Conservation (phyloP, 2,329 filamentous ascomycete species). For the Pseudogymnoascus sp. region DNA sequence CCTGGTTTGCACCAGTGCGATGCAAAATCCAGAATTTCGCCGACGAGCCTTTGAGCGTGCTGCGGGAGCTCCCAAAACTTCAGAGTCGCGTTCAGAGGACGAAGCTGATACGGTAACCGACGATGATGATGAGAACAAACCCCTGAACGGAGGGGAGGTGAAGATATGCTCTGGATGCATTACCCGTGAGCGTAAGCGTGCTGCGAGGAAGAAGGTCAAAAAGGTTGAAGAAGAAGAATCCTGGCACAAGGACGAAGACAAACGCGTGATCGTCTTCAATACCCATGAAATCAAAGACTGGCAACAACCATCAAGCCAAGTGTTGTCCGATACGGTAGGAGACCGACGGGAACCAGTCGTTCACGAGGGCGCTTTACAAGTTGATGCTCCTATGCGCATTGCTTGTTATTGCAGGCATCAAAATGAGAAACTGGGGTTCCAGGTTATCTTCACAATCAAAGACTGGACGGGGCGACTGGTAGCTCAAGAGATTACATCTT, state of each 20-base stretch:
- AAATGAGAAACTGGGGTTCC: constrained; percentile 84
- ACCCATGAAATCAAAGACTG: constrained; percentile 81
- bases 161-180: constrained; percentile 90
- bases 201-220: constrained; percentile 86
- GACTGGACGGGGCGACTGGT: constrained; percentile 69
- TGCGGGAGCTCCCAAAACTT: constrained; percentile 34
- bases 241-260: constrained; percentile 73
- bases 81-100: constrained; percentile 16
- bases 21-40: constrained; percentile 63
- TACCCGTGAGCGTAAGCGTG: constrained; percentile 81
- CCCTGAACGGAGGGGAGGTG: constrained; percentile 86
- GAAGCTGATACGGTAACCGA: constrained; percentile 41
- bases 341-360: constrained; percentile 40
- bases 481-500: constrained; percentile 75
- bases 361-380: constrained; percentile 59
- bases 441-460: constrained; percentile 90
- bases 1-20: constrained; percentile 87
- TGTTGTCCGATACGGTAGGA: constrained; percentile 38
- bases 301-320: constrained; percentile 53
- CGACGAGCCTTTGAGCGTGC: constrained; percentile 60
- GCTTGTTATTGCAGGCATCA: constrained; percentile 96
- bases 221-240: constrained; percentile 87
- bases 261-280: constrained; percentile 85
- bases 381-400: constrained; percentile 88
- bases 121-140: constrained; percentile 50